These are phyloP conservation scores for Logfia minima DNA, from an alignment of 129 eudicot genomes.

Conservation along the genomic window DNA sequence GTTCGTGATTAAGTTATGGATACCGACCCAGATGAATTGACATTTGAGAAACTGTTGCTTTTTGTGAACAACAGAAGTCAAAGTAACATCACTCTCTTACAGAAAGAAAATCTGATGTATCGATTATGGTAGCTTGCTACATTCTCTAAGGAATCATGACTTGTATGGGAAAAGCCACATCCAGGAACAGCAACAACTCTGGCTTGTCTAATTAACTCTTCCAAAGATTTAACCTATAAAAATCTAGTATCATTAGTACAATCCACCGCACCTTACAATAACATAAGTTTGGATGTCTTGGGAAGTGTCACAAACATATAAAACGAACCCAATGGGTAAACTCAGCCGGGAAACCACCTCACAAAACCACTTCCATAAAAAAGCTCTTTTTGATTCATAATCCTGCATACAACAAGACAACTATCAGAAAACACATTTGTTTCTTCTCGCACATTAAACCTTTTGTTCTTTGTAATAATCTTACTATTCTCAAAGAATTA, in stretches of 20 bases:
- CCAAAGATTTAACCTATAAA: constrained; percentile 70
- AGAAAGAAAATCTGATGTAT: constrained; percentile 15
- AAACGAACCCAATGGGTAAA: constrained; percentile 74
- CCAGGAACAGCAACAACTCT: constrained; percentile 89
- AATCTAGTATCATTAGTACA: too few relatives aligned
- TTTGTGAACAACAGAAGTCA: too few relatives aligned
- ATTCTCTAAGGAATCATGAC: constrained; percentile 18
- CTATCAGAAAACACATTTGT: constrained; percentile 3
- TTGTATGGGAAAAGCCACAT: constrained; percentile 67
- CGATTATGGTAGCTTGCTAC: constrained; percentile 29
- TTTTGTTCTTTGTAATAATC: constrained; percentile 10
- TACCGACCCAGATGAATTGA: too few relatives aligned
- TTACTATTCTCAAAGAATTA: constrained; percentile 54
- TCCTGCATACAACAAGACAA: constrained; percentile 48
- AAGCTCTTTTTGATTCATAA: constrained; percentile 74
- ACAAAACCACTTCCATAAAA: constrained; percentile 43
- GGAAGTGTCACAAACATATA: constrained; percentile 76
- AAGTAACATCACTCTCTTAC: too few relatives aligned
- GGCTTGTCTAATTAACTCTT: constrained; percentile 78
- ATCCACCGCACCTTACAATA: too few relatives aligned
- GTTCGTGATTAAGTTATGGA: too few relatives aligned
- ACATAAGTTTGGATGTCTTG: constrained; percentile 43
- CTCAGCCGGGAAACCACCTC: constrained; percentile 56
- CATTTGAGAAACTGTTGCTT: too few relatives aligned
- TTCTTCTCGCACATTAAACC: background rate